Evolutionary conservation across 495 filamentous ascomycete genomes (phyloP), one percentile per base, ranked within the genome.

Genomic region (Arthonia radiata): DNA sequence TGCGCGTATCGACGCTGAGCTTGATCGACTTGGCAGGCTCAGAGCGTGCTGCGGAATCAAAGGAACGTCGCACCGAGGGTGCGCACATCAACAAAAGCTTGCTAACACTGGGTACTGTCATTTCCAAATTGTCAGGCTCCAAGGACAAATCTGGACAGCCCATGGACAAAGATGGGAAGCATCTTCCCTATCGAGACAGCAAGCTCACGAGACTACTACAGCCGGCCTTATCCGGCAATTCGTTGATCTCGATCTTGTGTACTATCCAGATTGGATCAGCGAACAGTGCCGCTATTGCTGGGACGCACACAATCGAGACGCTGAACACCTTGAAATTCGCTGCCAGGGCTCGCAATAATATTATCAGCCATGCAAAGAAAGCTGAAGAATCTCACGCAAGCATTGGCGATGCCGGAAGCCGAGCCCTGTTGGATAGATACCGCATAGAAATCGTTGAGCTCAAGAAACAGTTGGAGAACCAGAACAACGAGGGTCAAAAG

Each of bases 11-110:
- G 10, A 94, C 89, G 0, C 50, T 97, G 19, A 91, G 79, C 37
- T 53, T 97, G 43, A 97, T 97, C 37, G 86, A 97, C 64, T 54
- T 97, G 33, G 86, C 86, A 25, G 86, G 86, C 12, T 94, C 86
- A 2, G 86, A 97, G 40, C 71, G 80, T 44, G 86, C 86, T 19
- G 86, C 86, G 9, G 86, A 97, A 39, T 75, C 70, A 18, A 97
- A 94, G 41, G 86, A 97, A 49, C 60, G 86, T 28, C 64, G 89
- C 25, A 77, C 80, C 18, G 86, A 97, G 50, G 86, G 86, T 26
- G 80, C 86, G 17, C 86, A 97, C 43, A 97, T 97, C 53, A 97
- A 97, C 53, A 91, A 91, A 48, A 91, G 80, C 46, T 54, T 97
- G 41, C 64, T 97, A 28, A 97, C 86, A 2, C 59, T 97, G 3